Conservation (phyloP, 257 asterid genomes). For the Solanum virginianum region DNA sequence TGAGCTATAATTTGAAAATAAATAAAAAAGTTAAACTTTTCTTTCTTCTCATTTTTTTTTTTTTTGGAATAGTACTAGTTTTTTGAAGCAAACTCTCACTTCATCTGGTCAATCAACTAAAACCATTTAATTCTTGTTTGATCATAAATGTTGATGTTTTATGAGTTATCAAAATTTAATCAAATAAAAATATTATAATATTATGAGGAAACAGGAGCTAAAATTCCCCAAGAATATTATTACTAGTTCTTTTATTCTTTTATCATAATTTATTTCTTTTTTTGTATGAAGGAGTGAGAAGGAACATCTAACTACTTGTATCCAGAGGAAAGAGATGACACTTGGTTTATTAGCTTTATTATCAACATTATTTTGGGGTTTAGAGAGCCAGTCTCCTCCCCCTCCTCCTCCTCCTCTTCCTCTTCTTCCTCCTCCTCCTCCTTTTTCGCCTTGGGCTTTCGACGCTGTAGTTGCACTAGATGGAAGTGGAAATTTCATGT, state of each 20-base stretch:
- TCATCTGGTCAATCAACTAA: neutral
- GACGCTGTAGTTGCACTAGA: neutral
- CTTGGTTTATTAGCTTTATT: neutral
- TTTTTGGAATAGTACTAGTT: neutral
- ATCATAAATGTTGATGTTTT: neutral
- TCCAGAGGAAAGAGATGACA: neutral
- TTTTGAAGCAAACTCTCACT: neutral
- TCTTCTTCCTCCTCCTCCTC: neutral
- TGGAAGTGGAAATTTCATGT: slow-evolving; percentile 1
- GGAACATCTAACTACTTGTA: neutral
- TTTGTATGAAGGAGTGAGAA: neutral
- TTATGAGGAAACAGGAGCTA: too few relatives aligned
- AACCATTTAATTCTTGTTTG: neutral
- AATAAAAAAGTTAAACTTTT: neutral
- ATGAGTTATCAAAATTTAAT: neutral
- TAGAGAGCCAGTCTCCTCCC: neutral
- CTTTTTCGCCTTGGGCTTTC: neutral
- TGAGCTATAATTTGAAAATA: neutral
- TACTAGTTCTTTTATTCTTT: neutral
- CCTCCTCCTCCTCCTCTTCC: neutral
- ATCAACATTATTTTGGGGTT: neutral
- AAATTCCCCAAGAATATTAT: too few relatives aligned
- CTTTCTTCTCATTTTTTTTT: neutral
- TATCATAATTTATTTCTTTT: neutral
- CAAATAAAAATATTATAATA: neutral